These are phyloP conservation scores for Penicillium sp. DNA, from an alignment of 2,329 filamentous ascomycete species.

Conservation along the genomic window DNA sequence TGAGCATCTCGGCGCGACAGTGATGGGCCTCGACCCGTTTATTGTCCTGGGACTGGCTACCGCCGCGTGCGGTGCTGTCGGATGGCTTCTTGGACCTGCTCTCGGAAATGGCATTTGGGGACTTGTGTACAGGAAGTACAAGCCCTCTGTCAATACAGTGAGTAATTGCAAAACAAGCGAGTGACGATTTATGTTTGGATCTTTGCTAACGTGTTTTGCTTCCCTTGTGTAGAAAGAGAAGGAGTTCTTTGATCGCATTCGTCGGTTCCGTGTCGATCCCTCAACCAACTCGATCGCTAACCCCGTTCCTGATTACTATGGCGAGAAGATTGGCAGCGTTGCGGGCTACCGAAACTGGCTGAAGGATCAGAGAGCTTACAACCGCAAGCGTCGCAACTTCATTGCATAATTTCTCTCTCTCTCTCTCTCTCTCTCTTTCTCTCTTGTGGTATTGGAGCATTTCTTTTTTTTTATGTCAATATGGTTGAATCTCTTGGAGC, in stretches of 20 bases:
- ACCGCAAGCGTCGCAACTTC: conserved; percentile 69
- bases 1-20: conserved; percentile 61
- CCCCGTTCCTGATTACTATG: conserved; percentile 95
- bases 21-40: conserved; percentile 83
- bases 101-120: conserved; percentile 80
- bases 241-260: conserved; percentile 88
- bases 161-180: conserved; percentile 25
- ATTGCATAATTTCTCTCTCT: conserved; percentile 26
- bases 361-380: conserved; percentile 96
- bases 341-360: conserved; percentile 90
- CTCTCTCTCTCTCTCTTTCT: neutral
- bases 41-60: conserved; percentile 79
- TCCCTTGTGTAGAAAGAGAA: conserved; percentile 69
- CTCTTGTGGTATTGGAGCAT: conserved; percentile 1
- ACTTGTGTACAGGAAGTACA: conserved; percentile 67
- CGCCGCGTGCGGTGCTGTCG: conserved; percentile 70
- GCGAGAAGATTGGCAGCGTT: conserved; percentile 95
- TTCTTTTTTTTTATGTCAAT: conserved; percentile 16
- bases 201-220: neutral
- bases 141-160: conserved; percentile 68
- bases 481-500: conserved; percentile 7
- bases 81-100: conserved; percentile 84
- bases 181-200: neutral
- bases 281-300: conserved; percentile 84
- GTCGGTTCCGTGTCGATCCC: conserved; percentile 88